These are phyloP conservation scores for Musa itinerans DNA, from an alignment of 176 grass and related monocot genomes.

Conservation along the genomic window DNA sequence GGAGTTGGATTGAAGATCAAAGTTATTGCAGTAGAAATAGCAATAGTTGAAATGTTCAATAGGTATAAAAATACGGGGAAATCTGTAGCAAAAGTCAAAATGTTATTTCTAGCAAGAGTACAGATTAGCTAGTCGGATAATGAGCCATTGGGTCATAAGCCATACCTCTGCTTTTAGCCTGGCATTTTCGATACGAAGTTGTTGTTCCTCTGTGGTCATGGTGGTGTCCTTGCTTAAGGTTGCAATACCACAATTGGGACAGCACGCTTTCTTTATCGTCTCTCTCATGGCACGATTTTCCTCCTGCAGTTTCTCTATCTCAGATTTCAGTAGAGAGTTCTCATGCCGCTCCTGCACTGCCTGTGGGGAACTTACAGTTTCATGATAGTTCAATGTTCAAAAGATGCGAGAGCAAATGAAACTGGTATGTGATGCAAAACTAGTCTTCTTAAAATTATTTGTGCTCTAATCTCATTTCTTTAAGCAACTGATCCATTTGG, in stretches of 20 bases:
- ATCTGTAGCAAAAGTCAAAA: too few species aligned
- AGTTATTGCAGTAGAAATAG: not conserved
- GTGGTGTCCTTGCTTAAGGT: slow-evolving; percentile 24
- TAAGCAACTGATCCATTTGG: not conserved
- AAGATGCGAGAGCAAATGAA: not conserved
- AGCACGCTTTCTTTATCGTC: slow-evolving; percentile 36
- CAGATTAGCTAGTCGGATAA: not conserved
- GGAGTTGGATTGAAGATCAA: not conserved
- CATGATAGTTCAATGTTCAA: not conserved
- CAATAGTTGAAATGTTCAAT: not conserved
- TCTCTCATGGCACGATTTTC: slow-evolving; percentile 59
- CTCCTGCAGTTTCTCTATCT: slow-evolving; percentile 68
- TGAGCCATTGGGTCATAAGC: not conserved
- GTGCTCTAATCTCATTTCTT: not conserved
- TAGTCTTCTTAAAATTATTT: not conserved
- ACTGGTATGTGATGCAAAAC: not conserved
- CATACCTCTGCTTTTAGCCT: slow-evolving; percentile 60
- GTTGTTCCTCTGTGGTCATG: slow-evolving; percentile 35
- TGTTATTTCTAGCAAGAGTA: too few species aligned
- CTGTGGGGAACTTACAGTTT: slow-evolving; percentile 17
- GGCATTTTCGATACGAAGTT: slow-evolving; percentile 57
- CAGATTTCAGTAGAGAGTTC: slow-evolving; percentile 71
- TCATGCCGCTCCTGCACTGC: slow-evolving; percentile 74
- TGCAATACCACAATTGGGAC: slow-evolving; percentile 39
- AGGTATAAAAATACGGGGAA: too few species aligned